Base-by-base conservation (phyloP, 1,139 yeast genomes). In the Kazachstania sp. region DNA sequence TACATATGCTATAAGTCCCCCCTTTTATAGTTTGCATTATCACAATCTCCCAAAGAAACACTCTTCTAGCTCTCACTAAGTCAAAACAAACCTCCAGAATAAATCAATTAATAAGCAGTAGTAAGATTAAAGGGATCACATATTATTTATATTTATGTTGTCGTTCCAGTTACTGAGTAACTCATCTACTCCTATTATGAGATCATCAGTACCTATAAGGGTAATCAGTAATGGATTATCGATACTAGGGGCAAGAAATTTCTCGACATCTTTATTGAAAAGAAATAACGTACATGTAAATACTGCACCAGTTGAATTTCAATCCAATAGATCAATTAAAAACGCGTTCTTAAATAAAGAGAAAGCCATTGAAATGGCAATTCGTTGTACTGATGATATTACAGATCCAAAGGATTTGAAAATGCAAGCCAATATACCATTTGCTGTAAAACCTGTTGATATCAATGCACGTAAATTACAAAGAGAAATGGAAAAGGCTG, bases 371-470 rank as follows among this genome's bases (percentile, higher is more conserved):
- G 31, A 23, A 54, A 49, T 59, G 35, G 68, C 67, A 1, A 55
- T 68, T 20, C 63, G 71, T 41, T 67, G 72, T 45, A 67, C 71
- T 1, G 59, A 59, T 34, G 71, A 67, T 44, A 55, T 62, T 8
- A 48, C 49, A 2, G 53, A 63, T n/a, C 39, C 39, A 9, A 15
- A 32, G 8, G 28, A 23, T 23, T 23, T 23, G 28, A 23, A 23
- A 23, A 23, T 2, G 8, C 28, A 23, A 23, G 8, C 6, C 8
- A 73, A 70, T 48, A 68, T 79, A 35, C 94, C 94, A 0, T 84
- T 84, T 58, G 69, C 74, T 39, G 81, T 83, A 7, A 72, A 71
- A 32, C 68, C 77, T 0, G 66, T 66, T 42, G 59, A 55, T 31
- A 39, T 31, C 13, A 19, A 34, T 16, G 28, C 18, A 8, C 41